Conservation (phyloP, 2,329 filamentous ascomycete species). For the Colletotrichum truncatum region DNA sequence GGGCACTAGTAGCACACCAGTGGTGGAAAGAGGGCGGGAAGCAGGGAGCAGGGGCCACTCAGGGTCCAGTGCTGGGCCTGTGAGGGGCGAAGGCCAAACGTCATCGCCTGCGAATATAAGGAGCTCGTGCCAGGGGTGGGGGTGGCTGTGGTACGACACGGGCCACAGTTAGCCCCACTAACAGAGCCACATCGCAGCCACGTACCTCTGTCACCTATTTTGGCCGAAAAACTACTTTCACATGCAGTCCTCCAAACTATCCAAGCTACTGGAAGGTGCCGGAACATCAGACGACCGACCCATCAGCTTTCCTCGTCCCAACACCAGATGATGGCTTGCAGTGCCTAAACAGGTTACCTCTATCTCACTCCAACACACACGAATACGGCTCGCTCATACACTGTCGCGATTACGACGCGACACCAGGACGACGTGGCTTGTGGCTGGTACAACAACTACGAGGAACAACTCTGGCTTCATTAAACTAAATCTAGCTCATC, state of each 20-base stretch:
- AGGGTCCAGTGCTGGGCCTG: background rate
- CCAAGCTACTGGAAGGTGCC: constrained; percentile 15
- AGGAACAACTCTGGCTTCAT: background rate
- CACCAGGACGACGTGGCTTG: constrained; percentile 18
- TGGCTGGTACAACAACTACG: constrained; percentile 9
- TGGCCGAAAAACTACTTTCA: constrained; percentile 5
- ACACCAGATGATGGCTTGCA: constrained; percentile 6
- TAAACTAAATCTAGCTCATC: background rate
- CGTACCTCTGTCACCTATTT: background rate
- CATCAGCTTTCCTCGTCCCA: constrained; percentile 6
- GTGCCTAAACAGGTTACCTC: background rate
- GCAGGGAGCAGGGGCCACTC: constrained; percentile 18
- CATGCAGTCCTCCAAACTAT: background rate
- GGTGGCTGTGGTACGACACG: constrained; percentile 3
- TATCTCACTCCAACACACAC: background rate
- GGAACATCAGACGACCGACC: constrained; percentile 15
- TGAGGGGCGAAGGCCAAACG: constrained; percentile 21
- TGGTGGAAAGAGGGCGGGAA: constrained; percentile 3
- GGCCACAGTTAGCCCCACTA: background rate
- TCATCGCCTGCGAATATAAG: constrained; percentile 18
- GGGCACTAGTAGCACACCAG: background rate
- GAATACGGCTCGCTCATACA: constrained; percentile 1
- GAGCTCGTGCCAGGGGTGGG: constrained; percentile 24
- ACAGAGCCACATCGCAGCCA: background rate
- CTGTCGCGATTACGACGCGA: constrained; percentile 14